phyloP scores from a whole-genome alignment of 192 early-diverging fungal genomes.

The Gaertneriomyces semiglobifer region DNA sequence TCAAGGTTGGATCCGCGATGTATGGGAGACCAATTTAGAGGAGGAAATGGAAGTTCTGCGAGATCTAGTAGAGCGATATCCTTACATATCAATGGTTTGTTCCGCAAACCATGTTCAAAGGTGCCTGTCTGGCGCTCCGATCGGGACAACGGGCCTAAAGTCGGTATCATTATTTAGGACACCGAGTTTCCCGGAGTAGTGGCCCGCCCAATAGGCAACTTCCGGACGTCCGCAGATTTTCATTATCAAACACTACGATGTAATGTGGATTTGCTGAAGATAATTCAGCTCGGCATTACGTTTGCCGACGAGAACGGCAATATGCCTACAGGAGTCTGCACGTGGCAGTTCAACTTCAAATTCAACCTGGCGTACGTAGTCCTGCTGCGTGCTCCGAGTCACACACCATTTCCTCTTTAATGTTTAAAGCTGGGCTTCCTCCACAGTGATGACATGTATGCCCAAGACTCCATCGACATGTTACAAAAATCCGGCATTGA shows the following conservation, averaged over 20 bases:
- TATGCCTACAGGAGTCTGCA: slow-evolving; percentile 77
- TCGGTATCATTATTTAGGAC: slow-evolving; percentile 55
- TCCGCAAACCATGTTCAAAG: not conserved
- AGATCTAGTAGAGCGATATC: slow-evolving; percentile 84
- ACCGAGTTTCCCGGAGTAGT: slow-evolving; percentile 99
- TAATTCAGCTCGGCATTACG: slow-evolving; percentile 86
- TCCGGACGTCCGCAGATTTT: slow-evolving; percentile 92
- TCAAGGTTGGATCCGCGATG: slow-evolving; percentile 39
- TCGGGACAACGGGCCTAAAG: not conserved
- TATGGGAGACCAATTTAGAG: slow-evolving; percentile 92
- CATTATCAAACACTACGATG: slow-evolving; percentile 97
- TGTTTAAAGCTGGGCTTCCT: slow-evolving; percentile 5
- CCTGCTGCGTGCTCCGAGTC: not conserved
- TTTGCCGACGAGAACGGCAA: slow-evolving; percentile 86
- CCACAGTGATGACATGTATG: slow-evolving; percentile 92
- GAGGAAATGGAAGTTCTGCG: slow-evolving; percentile 86
- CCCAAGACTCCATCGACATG: slow-evolving; percentile 97
- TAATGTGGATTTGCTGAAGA: slow-evolving; percentile 95
- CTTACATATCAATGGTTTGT: slow-evolving; percentile 93
- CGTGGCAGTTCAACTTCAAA: slow-evolving; percentile 99
- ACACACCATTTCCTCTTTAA: not conserved
- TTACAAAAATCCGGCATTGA: slow-evolving; percentile 97
- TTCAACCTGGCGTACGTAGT: slow-evolving; percentile 75
- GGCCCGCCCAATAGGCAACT: slow-evolving; percentile 95
- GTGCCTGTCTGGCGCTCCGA: not conserved